A percentile compares a stretch with the other conserved stretches of the same genome.
Evolutionary conservation across 805 yeast genomes (phyloP).

Genomic region (Candida parachauliodes): DNA sequence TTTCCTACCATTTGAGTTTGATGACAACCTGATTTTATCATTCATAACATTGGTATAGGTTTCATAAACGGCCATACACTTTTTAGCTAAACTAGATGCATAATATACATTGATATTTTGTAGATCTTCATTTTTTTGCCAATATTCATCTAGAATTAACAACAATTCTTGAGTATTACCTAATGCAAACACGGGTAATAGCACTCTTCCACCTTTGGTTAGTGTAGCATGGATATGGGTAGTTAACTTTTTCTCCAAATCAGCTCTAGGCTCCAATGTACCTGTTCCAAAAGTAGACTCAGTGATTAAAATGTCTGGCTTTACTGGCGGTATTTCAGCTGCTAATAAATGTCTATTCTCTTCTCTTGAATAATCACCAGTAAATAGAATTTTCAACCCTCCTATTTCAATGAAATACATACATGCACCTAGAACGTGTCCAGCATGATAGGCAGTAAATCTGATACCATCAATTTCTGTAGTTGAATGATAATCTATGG

Average conservation of each 20-base stretch:
- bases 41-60: slow-evolving; percentile 98
- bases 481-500: slow-evolving; percentile 94
- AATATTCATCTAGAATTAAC: slow-evolving; percentile 88
- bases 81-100: slow-evolving; percentile 90
- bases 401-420: slow-evolving; percentile 96
- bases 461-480: slow-evolving; percentile 90
- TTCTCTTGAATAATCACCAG: slow-evolving; percentile 97
- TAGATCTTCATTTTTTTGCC: slow-evolving; percentile 81
- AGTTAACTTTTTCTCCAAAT: slow-evolving; percentile 79
- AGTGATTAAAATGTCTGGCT: slow-evolving; percentile 87
- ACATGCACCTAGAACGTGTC: slow-evolving; percentile 99
- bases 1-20: slow-evolving; percentile 25
- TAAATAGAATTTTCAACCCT: slow-evolving; percentile 80
- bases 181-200: slow-evolving; percentile 91
- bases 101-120: slow-evolving; percentile 81
- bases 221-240: slow-evolving; percentile 80
- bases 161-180: slow-evolving; percentile 96
- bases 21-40: slow-evolving; percentile 74
- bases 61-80: slow-evolving; percentile 96
- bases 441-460: slow-evolving; percentile 98
- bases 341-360: slow-evolving; percentile 91
- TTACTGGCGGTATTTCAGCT: slow-evolving; percentile 86
- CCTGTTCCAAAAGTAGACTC: slow-evolving; percentile 99
- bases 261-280: slow-evolving; percentile 85
- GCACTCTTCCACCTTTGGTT: slow-evolving; percentile 83